These are phyloP conservation scores for Metarhizium guizhouense DNA, from an alignment of 2,329 filamentous ascomycete genomes.

Conservation along the genomic window DNA sequence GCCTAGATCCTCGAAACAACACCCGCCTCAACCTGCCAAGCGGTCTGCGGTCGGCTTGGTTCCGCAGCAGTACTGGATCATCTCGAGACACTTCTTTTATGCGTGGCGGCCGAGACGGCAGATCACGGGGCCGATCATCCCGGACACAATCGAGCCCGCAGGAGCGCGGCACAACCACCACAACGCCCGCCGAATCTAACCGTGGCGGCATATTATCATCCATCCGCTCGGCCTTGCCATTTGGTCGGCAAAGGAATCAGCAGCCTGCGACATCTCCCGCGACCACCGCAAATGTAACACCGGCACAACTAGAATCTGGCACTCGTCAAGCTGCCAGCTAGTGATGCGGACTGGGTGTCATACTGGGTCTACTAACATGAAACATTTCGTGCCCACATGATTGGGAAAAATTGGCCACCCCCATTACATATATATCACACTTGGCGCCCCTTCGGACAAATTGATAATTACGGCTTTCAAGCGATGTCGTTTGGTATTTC, in stretches of 20 bases:
- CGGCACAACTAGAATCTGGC: constrained; percentile 39
- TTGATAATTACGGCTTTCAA: no score
- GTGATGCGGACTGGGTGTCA: not conserved
- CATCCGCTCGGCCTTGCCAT: constrained; percentile 22
- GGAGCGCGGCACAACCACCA: constrained; percentile 7
- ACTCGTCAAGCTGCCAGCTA: constrained; percentile 15
- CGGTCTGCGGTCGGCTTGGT: constrained; percentile 31
- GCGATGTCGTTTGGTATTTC: no score
- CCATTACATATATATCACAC: not conserved
- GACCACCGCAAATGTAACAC: constrained; percentile 24
- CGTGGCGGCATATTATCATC: constrained; percentile 20
- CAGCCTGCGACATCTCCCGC: constrained; percentile 10
- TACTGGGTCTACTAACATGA: not conserved
- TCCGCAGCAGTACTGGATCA: constrained; percentile 12
- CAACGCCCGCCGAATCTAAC: constrained; percentile 1
- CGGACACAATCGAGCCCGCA: constrained; percentile 4
- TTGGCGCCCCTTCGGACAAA: no score
- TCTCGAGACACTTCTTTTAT: not conserved
- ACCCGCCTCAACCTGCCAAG: constrained; percentile 39
- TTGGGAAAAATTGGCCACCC: not conserved
- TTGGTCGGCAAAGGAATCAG: constrained; percentile 19
- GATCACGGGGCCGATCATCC: not conserved
- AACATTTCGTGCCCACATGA: not conserved
- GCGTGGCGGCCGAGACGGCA: not conserved
- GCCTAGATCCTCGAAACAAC: constrained; percentile 28